phyloP scores from a whole-genome alignment of 192 early-diverging fungal genomes.

The Coemansia sp. region DNA sequence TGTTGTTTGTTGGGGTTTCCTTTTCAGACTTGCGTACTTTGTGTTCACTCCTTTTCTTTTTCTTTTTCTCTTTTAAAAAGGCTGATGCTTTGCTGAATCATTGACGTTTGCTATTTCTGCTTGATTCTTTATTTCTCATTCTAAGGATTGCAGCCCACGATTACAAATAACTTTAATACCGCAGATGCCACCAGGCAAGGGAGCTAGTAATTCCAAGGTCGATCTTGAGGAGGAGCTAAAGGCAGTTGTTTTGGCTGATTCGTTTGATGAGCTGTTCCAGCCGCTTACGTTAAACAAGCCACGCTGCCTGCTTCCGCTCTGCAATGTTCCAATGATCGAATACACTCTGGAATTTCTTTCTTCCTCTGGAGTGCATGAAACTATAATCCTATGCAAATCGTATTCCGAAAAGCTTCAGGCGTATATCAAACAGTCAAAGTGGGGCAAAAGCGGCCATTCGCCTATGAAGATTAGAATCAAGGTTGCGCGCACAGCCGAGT shows the following conservation, averaged over 20 bases:
- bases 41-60: background rate
- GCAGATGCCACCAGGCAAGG: slow-evolving; percentile 6
- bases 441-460: slow-evolving; percentile 62
- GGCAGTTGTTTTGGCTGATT: slow-evolving; percentile 92
- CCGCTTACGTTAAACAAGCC: slow-evolving; percentile 85
- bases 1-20: background rate
- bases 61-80: background rate
- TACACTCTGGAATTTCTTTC: slow-evolving; percentile 95
- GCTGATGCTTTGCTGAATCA: background rate
- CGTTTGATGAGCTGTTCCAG: slow-evolving; percentile 81
- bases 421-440: slow-evolving; percentile 85
- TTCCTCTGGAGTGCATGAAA: slow-evolving; percentile 79
- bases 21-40: background rate
- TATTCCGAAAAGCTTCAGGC: slow-evolving; percentile 80
- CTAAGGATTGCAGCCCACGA: too few relatives aligned
- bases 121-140: too few relatives aligned
- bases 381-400: slow-evolving; percentile 81
- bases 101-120: background rate
- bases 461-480: slow-evolving; percentile 72
- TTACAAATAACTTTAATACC: background rate
- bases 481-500: slow-evolving; percentile 68
- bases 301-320: slow-evolving; percentile 88
- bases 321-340: slow-evolving; percentile 95
- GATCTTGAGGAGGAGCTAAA: slow-evolving; percentile 66
- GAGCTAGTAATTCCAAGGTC: slow-evolving; percentile 20